Base-by-base conservation (phyloP, 306 rosid genomes). In the Inga oerstediana region DNA sequence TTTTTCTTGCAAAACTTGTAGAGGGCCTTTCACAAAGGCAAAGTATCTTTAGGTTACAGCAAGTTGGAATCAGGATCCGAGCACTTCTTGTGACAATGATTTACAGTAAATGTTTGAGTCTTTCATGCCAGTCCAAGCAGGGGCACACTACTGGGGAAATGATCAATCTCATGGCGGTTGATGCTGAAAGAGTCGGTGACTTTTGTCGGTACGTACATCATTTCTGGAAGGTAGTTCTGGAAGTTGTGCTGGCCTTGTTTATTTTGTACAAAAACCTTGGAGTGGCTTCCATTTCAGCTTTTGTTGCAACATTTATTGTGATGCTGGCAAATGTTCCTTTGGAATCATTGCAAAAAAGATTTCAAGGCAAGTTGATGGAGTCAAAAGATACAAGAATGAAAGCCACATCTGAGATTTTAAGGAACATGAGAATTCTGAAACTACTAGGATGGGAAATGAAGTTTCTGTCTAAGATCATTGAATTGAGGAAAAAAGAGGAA, bases 361-460 rank as follows among this genome's bases (percentile, higher is more conserved):
- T 84, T 82, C 93, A 88, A 32, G 58, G 35, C 3, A 88, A 88
- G 82, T 48, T 91, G 76, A 90, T 90, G 95, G 86, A 86, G 30
- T 87, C 90, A 10, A 91, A 90, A 65, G 95, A 91, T 80, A 48
- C 27, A 34, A 84, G 93, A 78, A 91, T 90, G 90, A 90, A 88
- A 69, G 77, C 88, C 22, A 91, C 90, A 0, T 84, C 90, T 62
- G 93, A 90, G 92, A 68, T 87, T 58, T 82, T 90, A 24, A 91
- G 88, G 81, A 90, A 85, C 88, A 88, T 91, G 91, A 84, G 85
- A 75, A 88, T 91, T 76, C 91, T 91, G 78, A 90, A 91, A 79
- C 84, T 91, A 27, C 90, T 90, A 74, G 93, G 90, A 73, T 90
- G 95, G 95, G 95, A 91, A 76, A 88, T 87, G 88, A 91, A 85